A percentile compares a stretch with the other conserved stretches of the same genome.
Evolutionary conservation across 495 filamentous ascomycete species (phyloP).

Genomic region (Penicillium pancosmium): DNA sequence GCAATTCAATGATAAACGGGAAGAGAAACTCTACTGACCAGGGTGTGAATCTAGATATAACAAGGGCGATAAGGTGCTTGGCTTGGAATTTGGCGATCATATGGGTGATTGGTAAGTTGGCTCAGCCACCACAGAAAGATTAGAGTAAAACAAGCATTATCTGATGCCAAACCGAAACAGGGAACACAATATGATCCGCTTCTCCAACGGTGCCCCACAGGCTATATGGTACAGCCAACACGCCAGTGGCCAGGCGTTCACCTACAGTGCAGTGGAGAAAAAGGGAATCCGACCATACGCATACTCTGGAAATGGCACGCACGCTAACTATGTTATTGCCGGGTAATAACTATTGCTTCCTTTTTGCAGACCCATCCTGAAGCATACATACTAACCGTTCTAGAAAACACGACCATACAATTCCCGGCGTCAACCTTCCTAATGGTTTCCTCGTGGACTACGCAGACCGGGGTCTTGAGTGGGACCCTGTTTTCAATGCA

Average conservation of each 20-base stretch:
- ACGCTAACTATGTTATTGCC: slow-evolving; percentile 59
- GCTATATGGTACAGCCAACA: slow-evolving; percentile 69
- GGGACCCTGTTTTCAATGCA: slow-evolving; percentile 56
- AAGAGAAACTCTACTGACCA: not conserved
- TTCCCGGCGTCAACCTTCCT: slow-evolving; percentile 67
- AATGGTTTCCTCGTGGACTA: slow-evolving; percentile 63
- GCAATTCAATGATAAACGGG: not conserved
- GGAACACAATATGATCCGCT: slow-evolving; percentile 73
- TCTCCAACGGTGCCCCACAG: slow-evolving; percentile 57
- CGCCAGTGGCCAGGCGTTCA: slow-evolving; percentile 63
- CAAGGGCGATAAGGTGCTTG: slow-evolving; percentile 50
- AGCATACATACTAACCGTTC: not conserved
- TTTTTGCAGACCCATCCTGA: not conserved
- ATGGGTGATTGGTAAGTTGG: slow-evolving; percentile 61
- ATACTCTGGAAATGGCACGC: slow-evolving; percentile 60
- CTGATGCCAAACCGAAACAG: slow-evolving; percentile 23
- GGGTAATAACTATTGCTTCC: slow-evolving; percentile 33
- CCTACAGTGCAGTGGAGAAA: slow-evolving; percentile 57
- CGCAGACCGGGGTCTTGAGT: slow-evolving; percentile 55
- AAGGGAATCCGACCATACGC: slow-evolving; percentile 50
- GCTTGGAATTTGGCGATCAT: slow-evolving; percentile 60
- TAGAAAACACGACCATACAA: slow-evolving; percentile 58
- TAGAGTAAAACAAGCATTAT: not conserved
- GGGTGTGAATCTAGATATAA: slow-evolving; percentile 42
- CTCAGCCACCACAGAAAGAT: not conserved